These are phyloP conservation scores for Amauroascus verrucosus DNA, from an alignment of 2,329 filamentous ascomycete species.

Conservation along the genomic window DNA sequence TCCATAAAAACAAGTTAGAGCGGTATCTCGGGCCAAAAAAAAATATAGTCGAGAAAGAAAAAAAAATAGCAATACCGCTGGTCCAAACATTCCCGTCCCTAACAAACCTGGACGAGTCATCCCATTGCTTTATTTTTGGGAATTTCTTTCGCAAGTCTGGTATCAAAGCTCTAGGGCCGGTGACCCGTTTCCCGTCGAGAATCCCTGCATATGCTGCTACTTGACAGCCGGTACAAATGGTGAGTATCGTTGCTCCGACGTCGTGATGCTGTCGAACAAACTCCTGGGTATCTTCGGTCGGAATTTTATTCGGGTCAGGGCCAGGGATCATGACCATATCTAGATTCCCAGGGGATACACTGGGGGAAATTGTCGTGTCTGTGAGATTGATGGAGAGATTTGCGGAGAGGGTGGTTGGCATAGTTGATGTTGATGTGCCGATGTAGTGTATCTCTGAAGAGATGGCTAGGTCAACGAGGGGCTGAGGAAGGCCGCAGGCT, in stretches of 20 bases:
- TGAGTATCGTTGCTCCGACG: constrained; percentile 20
- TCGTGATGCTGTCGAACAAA: constrained; percentile 29
- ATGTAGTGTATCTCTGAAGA: constrained; percentile 9
- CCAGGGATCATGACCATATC: constrained; percentile 33
- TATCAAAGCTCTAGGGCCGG: constrained; percentile 21
- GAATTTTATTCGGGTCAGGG: constrained; percentile 25
- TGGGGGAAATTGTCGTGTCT: constrained; percentile 20
- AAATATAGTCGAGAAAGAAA: too few species aligned
- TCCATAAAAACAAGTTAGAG: too few species aligned
- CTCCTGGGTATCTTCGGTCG: constrained; percentile 21
- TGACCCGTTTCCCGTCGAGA: constrained; percentile 16
- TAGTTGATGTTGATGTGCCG: constrained; percentile 16
- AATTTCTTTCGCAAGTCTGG: constrained; percentile 20
- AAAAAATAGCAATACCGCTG: constrained; percentile 10
- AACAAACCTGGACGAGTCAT: constrained; percentile 1
- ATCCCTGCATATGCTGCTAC: constrained; percentile 22
- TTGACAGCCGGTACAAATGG: constrained; percentile 22
- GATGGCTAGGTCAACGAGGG: background rate
- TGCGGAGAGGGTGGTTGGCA: constrained; percentile 19
- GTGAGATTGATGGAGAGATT: constrained; percentile 24
- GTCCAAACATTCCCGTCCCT: constrained; percentile 13
- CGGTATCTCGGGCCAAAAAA: too few species aligned
- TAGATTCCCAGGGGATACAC: constrained; percentile 28
- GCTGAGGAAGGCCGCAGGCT: constrained; percentile 24
- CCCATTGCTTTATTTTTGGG: constrained; percentile 17